Percentiles rank a stretch among this genome's conserved stretches.
These are phyloP conservation scores for Trichophaea hybrida DNA, from an alignment of 2,329 filamentous ascomycete genomes.

Conservation along the genomic window DNA sequence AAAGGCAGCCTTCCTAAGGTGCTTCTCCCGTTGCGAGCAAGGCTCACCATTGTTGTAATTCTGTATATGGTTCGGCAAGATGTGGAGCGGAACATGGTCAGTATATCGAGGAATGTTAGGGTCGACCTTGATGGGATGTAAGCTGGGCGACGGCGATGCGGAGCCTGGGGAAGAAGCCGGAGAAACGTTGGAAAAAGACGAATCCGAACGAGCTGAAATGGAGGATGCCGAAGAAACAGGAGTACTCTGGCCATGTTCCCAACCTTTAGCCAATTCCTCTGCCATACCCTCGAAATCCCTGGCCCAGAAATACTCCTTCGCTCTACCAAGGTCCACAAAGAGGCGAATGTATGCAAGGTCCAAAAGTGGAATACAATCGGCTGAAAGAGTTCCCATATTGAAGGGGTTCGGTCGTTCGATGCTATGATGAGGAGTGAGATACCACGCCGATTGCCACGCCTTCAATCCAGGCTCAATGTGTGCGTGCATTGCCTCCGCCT, in stretches of 20 bases:
- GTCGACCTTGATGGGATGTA: slow-evolving; percentile 25
- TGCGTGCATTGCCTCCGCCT: slow-evolving; percentile 89
- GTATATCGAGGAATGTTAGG: slow-evolving; percentile 22
- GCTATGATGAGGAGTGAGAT: slow-evolving; percentile 69
- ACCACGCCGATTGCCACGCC: slow-evolving; percentile 90
- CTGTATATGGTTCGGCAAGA: slow-evolving; percentile 15
- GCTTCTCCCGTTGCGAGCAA: slow-evolving; percentile 59
- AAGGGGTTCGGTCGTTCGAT: slow-evolving; percentile 74
- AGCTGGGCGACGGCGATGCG: slow-evolving; percentile 23
- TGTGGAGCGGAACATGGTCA: slow-evolving; percentile 25
- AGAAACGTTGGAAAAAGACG: slow-evolving; percentile 26
- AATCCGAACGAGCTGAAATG: slow-evolving; percentile 30
- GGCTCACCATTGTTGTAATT: background rate
- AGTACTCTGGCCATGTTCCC: slow-evolving; percentile 57
- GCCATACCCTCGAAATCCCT: slow-evolving; percentile 86
- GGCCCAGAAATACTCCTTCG: slow-evolving; percentile 89
- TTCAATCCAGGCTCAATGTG: slow-evolving; percentile 88
- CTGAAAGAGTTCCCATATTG: slow-evolving; percentile 65
- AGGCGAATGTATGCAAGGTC: slow-evolving; percentile 85
- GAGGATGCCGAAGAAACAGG: slow-evolving; percentile 36
- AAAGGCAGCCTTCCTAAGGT: slow-evolving; percentile 84
- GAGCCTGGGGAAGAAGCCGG: slow-evolving; percentile 27
- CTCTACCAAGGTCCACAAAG: slow-evolving; percentile 81
- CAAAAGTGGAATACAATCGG: slow-evolving; percentile 78
- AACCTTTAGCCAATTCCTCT: slow-evolving; percentile 65